These are phyloP conservation scores for Leishmania tarentolae DNA, from an alignment of 208 protist species.

Conservation along the genomic window DNA sequence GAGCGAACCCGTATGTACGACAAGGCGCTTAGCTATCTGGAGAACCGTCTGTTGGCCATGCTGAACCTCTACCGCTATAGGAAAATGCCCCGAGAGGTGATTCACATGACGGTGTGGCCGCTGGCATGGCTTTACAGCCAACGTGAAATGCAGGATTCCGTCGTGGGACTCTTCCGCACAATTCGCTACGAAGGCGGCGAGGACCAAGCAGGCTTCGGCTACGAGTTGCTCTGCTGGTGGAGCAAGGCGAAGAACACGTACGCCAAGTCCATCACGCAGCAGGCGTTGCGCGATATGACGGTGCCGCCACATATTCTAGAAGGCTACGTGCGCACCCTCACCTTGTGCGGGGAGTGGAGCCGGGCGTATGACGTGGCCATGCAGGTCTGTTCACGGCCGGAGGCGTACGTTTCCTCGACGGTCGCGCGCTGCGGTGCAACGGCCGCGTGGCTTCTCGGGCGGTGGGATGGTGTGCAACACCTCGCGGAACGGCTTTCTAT, in stretches of 20 bases:
- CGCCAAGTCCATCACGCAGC: slow-evolving; percentile 49
- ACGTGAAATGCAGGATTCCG: slow-evolving; percentile 91
- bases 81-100: slow-evolving; percentile 70
- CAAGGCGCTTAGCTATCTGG: slow-evolving; percentile 89
- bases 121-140: slow-evolving; percentile 90
- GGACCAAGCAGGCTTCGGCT: slow-evolving; percentile 80
- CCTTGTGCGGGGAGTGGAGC: slow-evolving; percentile 87
- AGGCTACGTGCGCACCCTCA: slow-evolving; percentile 89
- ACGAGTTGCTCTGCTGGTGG: slow-evolving; percentile 89
- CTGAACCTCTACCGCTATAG: slow-evolving; percentile 73
- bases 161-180: slow-evolving; percentile 85
- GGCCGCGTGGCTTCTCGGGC: slow-evolving; percentile 81
- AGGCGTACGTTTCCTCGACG: slow-evolving; percentile 50
- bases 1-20: slow-evolving; percentile 90
- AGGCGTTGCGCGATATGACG: slow-evolving; percentile 35
- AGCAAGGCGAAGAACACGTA: slow-evolving; percentile 84
- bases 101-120: slow-evolving; percentile 81
- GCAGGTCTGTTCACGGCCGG: slow-evolving; percentile 37
- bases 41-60: slow-evolving; percentile 70
- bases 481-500: slow-evolving; percentile 74
- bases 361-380: slow-evolving; percentile 65
- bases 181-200: slow-evolving; percentile 79
- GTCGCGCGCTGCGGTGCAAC: slow-evolving; percentile 81
- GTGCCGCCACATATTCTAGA: slow-evolving; percentile 44
- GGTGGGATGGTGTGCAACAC: slow-evolving; percentile 79